Percentiles rank a stretch among this genome's conserved stretches.
These are phyloP conservation scores for Raffaelea ambrosiae DNA, from an alignment of 2,329 filamentous ascomycete species.

Conservation along the genomic window DNA sequence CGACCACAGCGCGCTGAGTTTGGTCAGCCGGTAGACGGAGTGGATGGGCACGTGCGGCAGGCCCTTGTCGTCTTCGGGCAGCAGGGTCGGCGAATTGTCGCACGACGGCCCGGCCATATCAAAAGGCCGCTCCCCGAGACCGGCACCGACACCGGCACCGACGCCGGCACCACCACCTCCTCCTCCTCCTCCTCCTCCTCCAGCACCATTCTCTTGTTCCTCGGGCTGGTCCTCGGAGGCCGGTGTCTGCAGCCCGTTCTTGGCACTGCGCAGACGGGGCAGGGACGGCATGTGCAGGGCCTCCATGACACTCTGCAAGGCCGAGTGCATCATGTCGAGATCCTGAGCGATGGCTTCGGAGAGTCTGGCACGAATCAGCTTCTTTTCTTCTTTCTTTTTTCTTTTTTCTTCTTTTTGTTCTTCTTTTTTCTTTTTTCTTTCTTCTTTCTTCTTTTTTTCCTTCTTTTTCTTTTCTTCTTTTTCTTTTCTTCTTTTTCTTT, in stretches of 20 bases:
- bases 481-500: too few relatives aligned
- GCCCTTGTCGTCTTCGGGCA: conserved; percentile 21
- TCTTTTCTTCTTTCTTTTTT: too few relatives aligned
- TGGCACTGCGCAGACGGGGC: conserved; percentile 1
- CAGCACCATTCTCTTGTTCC: not conserved
- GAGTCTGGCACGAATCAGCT: too few relatives aligned
- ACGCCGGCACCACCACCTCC: not conserved
- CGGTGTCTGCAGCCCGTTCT: not conserved
- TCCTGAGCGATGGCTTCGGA: conserved; percentile 3
- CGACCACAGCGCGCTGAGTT: conserved; percentile 19
- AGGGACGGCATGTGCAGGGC: conserved; percentile 1
- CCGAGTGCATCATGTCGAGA: conserved; percentile 5
- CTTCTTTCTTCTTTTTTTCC: too few relatives aligned
- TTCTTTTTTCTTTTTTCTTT: too few relatives aligned
- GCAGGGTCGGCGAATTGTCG: conserved; percentile 17
- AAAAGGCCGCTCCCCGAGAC: not conserved
- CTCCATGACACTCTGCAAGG: conserved; percentile 8
- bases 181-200: not conserved
- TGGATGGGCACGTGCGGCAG: conserved; percentile 29
- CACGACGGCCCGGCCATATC: conserved; percentile 14
- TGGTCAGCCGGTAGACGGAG: conserved; percentile 26
- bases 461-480: too few relatives aligned
- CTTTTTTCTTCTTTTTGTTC: too few relatives aligned
- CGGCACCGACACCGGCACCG: too few relatives aligned
- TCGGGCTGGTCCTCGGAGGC: not conserved